Evolutionary conservation across 163 green algal species (phyloP), one percentile per base, ranked within the genome.

Genomic region (Volvox carteri): DNA sequence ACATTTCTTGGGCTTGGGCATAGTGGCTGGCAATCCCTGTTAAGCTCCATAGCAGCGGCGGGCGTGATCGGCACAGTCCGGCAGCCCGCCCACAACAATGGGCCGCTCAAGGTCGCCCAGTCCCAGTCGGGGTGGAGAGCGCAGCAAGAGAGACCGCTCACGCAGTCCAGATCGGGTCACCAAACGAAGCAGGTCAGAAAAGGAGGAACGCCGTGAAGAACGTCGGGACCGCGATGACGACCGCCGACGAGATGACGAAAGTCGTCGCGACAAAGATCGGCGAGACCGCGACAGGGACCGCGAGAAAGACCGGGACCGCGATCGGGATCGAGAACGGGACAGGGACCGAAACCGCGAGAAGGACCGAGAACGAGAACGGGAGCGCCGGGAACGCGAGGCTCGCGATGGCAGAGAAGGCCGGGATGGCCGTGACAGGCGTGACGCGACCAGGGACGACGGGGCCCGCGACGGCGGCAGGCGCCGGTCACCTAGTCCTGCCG

Each of bases 151-250:
- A 44, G 80, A 42, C 14, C 81, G 81, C 5, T 88, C 83, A 25
- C 48, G 68, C 0, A 88, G 83, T 54, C 48, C 23, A 25, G 83
- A 88, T 19, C 72, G 75, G 11, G 19, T 2, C 23, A 79, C 14
- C 30, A 90, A 83, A 12, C 75, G 85, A 50, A 86, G 39, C 42
- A 50, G 80, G n/a, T 52, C 75, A 12, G 60, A 86, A 16, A 76
- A 90, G 28, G 91, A 90, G n/a, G 90, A 92, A 72, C 76, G 54
- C 12, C 48, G 67, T 23, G 68, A 81, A 28, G 81, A 90, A 39
- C 68, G 56, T 14, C 90, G 70, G 2, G 85, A 92, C 0, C 76
- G 75, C 9, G 89, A 92, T 1, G 46, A 72, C 9, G 52, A 81
- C 54, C 48, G 83, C 14, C 80, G 90, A 1, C 65, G 78, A 19